Base-by-base conservation (phyloP, 805 yeast species). In the Metschnikowia cerradonensis region DNA sequence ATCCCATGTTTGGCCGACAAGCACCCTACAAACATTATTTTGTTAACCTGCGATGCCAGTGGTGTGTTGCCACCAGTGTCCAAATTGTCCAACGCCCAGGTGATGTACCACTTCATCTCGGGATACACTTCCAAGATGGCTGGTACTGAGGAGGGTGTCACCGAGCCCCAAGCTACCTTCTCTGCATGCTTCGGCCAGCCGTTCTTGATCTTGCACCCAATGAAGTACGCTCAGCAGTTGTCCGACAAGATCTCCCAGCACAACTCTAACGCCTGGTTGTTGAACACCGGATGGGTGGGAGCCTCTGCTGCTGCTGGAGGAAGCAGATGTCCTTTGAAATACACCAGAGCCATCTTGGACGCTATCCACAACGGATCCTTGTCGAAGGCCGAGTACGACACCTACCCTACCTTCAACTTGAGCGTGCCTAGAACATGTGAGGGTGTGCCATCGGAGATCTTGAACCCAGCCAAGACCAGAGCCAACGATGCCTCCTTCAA, bases 121-220 rank as follows among this genome's bases (percentile, higher is more conserved):
- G 99, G 99, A 65, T 92, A 92, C 82, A 92, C 99, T 55, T 92
- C 98, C 50, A 92, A 94, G 83, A 92, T 92, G 96, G 97, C 99
- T 55, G 98, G 98, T 71, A 92, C 99, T 48, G 99, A 92, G 76
- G 95, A 89, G 71, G 99, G 99, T 73, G 89, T 92, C 59, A 91
- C 97, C 56, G 97, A 92, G 77, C 98, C 99, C 55, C 90, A 88
- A 73, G 96, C 97, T 51, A 90, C 97, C 17, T 92, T 92, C 83
- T 88, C 96, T 55, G 96, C 99, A 49, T 92, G 99, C 79, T 92
- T 91, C 71, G 99, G 98, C 67, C 98, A 92, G 79, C 99, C 99
- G 58, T 92, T 92, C 87, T 79, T 92, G 75, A 97, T 92, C 34
- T 79, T 92, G 71, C 99, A 92, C 75, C 99, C 99, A 71, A 92